Evolutionary conservation across 176 grass and related monocot species (phyloP).

Genomic region (Alloteropsis semialata): DNA sequence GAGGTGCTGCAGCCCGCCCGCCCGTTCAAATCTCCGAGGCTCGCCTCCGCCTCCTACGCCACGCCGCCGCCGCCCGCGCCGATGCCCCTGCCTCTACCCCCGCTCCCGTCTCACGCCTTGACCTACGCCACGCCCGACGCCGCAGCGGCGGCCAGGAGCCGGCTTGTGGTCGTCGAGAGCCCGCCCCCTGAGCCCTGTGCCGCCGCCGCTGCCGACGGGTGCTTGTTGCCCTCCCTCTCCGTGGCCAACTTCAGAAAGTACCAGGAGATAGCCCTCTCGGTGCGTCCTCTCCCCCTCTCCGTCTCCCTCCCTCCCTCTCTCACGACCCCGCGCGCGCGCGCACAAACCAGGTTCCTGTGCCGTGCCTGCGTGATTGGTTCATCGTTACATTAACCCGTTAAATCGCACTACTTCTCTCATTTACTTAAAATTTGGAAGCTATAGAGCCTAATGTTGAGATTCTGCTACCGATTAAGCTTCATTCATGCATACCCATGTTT

Average conservation of each 20-base stretch:
- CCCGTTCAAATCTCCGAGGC: slow-evolving; percentile 45
- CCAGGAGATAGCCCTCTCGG: slow-evolving; percentile 69
- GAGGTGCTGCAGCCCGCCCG: slow-evolving; percentile 66
- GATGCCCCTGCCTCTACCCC: neutral
- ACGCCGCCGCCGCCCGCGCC: slow-evolving; percentile 9
- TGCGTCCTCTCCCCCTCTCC: slow-evolving; percentile 28
- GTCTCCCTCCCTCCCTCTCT: neutral
- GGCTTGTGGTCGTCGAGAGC: slow-evolving; percentile 42
- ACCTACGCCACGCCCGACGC: slow-evolving; percentile 28
- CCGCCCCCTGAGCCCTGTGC: slow-evolving; percentile 22
- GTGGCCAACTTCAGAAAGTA: slow-evolving; percentile 75
- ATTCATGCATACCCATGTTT: neutral
- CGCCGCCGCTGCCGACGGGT: slow-evolving; percentile 12
- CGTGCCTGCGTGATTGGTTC: neutral
- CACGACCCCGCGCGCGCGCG: neutral
- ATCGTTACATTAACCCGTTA: neutral
- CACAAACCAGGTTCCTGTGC: no score
- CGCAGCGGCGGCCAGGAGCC: slow-evolving; percentile 17
- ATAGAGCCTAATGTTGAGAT: neutral
- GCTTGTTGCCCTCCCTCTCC: slow-evolving; percentile 66
- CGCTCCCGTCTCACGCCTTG: neutral
- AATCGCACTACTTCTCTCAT: neutral
- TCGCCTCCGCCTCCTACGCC: slow-evolving; percentile 28
- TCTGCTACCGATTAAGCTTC: neutral
- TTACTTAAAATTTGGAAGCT: neutral